A percentile compares a stretch with the other conserved stretches of the same genome.
These are phyloP conservation scores for Acarospora socialis DNA, from an alignment of 2,329 filamentous ascomycete species.

Conservation along the genomic window DNA sequence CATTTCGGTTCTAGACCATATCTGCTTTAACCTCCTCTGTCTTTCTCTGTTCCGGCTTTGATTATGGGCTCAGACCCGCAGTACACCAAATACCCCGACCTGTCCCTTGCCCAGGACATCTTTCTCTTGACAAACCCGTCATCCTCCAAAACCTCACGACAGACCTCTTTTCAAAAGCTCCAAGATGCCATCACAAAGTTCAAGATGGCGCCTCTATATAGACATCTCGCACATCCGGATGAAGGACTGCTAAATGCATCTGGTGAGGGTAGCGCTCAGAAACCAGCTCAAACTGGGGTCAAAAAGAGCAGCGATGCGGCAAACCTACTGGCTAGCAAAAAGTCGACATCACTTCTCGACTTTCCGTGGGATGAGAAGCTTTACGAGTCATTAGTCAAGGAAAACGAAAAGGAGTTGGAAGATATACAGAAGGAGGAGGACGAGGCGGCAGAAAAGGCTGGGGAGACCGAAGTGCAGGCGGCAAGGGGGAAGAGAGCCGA, in stretches of 20 bases:
- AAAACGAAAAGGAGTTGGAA: constrained; percentile 66
- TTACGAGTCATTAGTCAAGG: constrained; percentile 61
- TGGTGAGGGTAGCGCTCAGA: constrained; percentile 46
- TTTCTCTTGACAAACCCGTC: constrained; percentile 52
- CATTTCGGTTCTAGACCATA: not conserved
- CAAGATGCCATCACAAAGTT: constrained; percentile 50
- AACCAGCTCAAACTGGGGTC: constrained; percentile 33
- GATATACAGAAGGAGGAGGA: constrained; percentile 74
- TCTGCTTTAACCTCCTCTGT: not conserved
- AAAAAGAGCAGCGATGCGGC: constrained; percentile 43
- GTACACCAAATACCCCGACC: constrained; percentile 50
- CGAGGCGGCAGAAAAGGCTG: constrained; percentile 87
- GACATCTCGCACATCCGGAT: constrained; percentile 48
- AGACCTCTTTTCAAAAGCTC: constrained; percentile 44
- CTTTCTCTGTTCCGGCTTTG: constrained; percentile 14
- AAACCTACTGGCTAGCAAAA: constrained; percentile 62
- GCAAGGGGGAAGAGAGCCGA: constrained; percentile 90
- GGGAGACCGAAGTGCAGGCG: constrained; percentile 86
- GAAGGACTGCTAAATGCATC: constrained; percentile 67
- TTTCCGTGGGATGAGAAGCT: constrained; percentile 84
- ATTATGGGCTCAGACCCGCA: constrained; percentile 50
- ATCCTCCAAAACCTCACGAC: constrained; percentile 36
- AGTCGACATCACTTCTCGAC: constrained; percentile 35
- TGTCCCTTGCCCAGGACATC: constrained; percentile 51
- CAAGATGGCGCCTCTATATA: constrained; percentile 54